A percentile compares a stretch with the other conserved stretches of the same genome.
Conservation (phyloP, 2,329 filamentous ascomycete species). For the Rugonectria rugulosa region DNA sequence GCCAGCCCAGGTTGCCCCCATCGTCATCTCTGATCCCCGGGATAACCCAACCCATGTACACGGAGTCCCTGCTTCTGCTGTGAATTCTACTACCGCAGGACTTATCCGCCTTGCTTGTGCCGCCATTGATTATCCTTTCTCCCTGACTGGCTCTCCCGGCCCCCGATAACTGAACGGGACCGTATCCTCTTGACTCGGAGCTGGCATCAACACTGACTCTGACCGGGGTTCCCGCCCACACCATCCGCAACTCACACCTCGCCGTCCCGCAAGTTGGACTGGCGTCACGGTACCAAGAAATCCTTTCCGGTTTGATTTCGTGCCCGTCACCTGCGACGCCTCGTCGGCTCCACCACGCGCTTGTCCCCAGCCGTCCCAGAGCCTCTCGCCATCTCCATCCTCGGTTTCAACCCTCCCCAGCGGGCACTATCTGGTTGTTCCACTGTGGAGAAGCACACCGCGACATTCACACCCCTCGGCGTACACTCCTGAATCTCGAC, state of each 20-base stretch:
- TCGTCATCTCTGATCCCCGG: constrained; percentile 5
- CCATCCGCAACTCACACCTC: constrained; percentile 15
- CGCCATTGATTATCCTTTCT: constrained; percentile 4
- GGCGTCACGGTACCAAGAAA: constrained; percentile 37
- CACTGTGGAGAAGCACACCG: constrained; percentile 39
- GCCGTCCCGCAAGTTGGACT: constrained; percentile 14
- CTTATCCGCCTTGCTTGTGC: neutral
- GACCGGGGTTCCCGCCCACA: constrained; percentile 21
- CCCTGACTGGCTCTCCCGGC: constrained; percentile 10
- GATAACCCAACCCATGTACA: constrained; percentile 4
- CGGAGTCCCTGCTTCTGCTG: constrained; percentile 13
- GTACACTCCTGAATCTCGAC: constrained; percentile 32
- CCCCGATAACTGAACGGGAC: constrained; percentile 13
- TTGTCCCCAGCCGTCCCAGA: constrained; percentile 33
- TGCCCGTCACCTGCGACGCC: constrained; percentile 41
- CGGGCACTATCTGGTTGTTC: constrained; percentile 39
- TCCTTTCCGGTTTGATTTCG: constrained; percentile 48
- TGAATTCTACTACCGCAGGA: constrained; percentile 17
- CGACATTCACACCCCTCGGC: constrained; percentile 33
- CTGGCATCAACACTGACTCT: constrained; percentile 9
- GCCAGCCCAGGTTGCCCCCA: constrained; percentile 7
- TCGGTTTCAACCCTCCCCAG: constrained; percentile 36
- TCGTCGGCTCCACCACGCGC: constrained; percentile 39
- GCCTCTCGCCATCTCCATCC: constrained; percentile 37
- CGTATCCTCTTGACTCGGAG: constrained; percentile 10